phyloP scores from a whole-genome alignment of 2,329 filamentous ascomycete species.

The Phyllosticta capitalensis region DNA sequence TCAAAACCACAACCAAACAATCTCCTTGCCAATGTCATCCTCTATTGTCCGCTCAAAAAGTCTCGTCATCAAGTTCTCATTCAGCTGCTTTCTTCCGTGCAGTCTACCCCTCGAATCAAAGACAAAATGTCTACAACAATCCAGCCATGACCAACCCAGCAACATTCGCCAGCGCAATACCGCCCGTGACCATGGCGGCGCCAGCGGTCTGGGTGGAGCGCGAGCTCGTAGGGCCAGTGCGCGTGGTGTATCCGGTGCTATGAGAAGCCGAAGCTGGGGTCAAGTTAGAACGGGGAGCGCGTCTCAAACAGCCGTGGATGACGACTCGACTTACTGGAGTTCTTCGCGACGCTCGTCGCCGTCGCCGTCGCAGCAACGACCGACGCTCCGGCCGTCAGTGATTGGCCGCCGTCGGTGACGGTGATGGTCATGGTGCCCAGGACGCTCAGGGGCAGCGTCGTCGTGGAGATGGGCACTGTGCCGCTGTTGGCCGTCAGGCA shows the following conservation, averaged over 20 bases:
- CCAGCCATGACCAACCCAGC: not conserved
- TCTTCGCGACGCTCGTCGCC: not conserved
- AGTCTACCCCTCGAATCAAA: not conserved
- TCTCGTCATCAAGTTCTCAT: not conserved
- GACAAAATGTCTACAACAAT: not conserved
- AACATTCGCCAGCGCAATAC: not conserved
- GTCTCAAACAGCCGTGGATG: not conserved
- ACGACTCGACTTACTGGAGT: not conserved
- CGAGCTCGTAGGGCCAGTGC: not conserved
- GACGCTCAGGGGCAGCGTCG: not conserved
- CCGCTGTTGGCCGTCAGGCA: not conserved
- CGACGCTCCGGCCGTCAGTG: slow-evolving; percentile 3
- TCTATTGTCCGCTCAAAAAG: not conserved
- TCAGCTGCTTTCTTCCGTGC: not conserved
- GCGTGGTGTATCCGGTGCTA: not conserved
- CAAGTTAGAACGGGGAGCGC: not conserved
- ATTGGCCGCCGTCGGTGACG: slow-evolving; percentile 1
- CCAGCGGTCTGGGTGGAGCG: not conserved
- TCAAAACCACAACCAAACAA: not conserved
- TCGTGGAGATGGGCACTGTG: not conserved
- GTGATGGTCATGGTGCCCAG: not conserved
- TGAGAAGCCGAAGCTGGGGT: not conserved
- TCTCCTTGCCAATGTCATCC: too few relatives aligned
- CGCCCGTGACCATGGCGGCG: not conserved
- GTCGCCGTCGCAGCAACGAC: not conserved